Percentiles rank a stretch among this genome's conserved stretches.
Evolutionary conservation across 305 asterid genomes (phyloP).

Genomic region (Fraxinus greggii): DNA sequence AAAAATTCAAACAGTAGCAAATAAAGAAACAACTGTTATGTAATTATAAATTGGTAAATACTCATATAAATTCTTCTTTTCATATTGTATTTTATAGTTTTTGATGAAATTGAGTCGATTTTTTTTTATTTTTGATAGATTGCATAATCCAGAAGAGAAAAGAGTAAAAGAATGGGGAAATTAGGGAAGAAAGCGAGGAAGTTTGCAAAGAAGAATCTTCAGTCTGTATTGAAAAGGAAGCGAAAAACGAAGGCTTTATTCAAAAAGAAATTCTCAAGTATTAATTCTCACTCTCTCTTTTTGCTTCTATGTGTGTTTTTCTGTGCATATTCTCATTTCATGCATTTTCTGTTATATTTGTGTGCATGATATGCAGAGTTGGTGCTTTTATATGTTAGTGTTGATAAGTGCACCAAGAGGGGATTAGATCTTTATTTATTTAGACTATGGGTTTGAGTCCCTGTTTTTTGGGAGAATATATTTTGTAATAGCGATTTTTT

Average conservation of each 20-base stretch:
- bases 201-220: slow-evolving; percentile 94
- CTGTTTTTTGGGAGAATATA: not conserved
- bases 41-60: too few relatives aligned
- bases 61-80: not conserved
- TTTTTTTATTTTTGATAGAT: not conserved
- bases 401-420: not conserved
- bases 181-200: slow-evolving; percentile 94
- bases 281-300: slow-evolving; percentile 2
- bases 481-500: not conserved
- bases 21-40: too few relatives aligned
- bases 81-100: not conserved
- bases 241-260: slow-evolving; percentile 67
- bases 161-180: slow-evolving; percentile 57
- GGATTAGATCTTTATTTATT: not conserved
- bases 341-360: not conserved
- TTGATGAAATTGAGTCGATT: not conserved
- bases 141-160: not conserved
- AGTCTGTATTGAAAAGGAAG: slow-evolving; percentile 61
- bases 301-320: not conserved
- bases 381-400: not conserved
- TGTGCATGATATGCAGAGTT: not conserved
- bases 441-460: not conserved
- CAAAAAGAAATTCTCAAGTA: slow-evolving; percentile 72
- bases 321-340: not conserved
- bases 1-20: not conserved